Percentiles rank a stretch among this genome's conserved stretches.
Conservation (phyloP, 2,329 filamentous ascomycete species). For the Kalmusia sp. region DNA sequence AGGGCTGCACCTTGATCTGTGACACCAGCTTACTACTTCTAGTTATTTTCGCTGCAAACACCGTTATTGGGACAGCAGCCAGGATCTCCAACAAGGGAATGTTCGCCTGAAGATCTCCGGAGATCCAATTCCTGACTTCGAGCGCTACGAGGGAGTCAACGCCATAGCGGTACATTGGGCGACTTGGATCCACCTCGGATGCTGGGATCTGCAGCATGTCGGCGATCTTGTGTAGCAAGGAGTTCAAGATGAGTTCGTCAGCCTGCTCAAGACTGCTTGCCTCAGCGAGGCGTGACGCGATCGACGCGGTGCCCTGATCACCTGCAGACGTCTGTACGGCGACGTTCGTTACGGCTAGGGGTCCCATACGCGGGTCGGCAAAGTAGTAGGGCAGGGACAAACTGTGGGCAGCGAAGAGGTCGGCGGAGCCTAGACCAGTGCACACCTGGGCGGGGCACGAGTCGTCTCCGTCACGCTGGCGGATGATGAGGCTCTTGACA, state of each 20-base stretch:
- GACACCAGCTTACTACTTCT: too few relatives aligned
- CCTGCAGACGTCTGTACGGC: background rate
- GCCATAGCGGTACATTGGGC: constrained; percentile 22
- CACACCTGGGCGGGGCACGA: background rate
- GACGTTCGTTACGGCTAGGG: background rate
- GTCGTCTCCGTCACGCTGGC: background rate
- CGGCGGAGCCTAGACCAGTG: background rate
- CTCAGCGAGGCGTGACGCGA: background rate
- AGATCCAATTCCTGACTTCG: constrained; percentile 8
- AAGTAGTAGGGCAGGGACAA: background rate
- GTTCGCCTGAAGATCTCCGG: constrained; percentile 14
- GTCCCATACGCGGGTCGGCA: background rate
- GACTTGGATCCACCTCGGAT: constrained; percentile 30
- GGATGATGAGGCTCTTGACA: background rate
- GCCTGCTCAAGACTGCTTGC: background rate
- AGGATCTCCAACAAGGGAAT: constrained; percentile 22
- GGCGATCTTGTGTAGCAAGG: constrained; percentile 16
- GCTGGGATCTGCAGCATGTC: constrained; percentile 16
- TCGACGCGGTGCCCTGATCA: background rate
- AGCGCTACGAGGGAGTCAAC: constrained; percentile 10
- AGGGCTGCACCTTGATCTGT: too few relatives aligned
- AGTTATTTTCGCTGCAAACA: too few relatives aligned
- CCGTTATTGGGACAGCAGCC: background rate
- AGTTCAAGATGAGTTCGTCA: constrained; percentile 15
- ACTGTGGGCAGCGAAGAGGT: background rate